Evolutionary conservation across 257 asterid genomes (phyloP).

Genomic region (Jacaranda mimosifolia): DNA sequence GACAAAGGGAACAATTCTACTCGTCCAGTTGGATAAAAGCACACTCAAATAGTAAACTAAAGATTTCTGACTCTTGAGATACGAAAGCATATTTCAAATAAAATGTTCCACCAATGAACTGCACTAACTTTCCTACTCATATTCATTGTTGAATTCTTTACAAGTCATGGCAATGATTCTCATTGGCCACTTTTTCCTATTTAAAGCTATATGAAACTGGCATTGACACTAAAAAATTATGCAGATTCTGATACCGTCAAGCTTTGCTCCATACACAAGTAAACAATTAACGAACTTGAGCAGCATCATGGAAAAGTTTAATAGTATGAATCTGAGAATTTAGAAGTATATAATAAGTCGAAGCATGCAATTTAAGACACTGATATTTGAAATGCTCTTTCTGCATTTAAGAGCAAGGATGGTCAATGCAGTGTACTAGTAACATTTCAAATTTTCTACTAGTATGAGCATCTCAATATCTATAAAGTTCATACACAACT

Average conservation of each 20-base stretch:
- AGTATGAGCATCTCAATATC: neutral
- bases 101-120: neutral
- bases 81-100: conserved; percentile 10
- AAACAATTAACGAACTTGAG: neutral
- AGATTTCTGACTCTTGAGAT: conserved; percentile 2
- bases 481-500: neutral
- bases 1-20: conserved; percentile 12
- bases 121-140: neutral
- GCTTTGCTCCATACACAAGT: neutral
- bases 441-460: neutral
- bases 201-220: neutral
- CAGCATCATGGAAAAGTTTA: conserved; percentile 1
- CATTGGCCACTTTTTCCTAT: conserved; percentile 1
- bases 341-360: neutral
- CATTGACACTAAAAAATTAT: neutral
- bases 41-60: conserved; percentile 1
- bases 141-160: neutral
- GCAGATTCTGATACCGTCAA: neutral
- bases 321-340: neutral
- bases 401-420: neutral
- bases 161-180: conserved; percentile 5
- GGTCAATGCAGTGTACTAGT: neutral
- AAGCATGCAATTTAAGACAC: conserved; percentile 5
- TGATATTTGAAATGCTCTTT: neutral
- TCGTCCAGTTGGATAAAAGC: neutral